A percentile compares a stretch with the other conserved stretches of the same genome.
phyloP scores from a whole-genome alignment of 169 alveolate species.

The Eimeria falciformis region DNA sequence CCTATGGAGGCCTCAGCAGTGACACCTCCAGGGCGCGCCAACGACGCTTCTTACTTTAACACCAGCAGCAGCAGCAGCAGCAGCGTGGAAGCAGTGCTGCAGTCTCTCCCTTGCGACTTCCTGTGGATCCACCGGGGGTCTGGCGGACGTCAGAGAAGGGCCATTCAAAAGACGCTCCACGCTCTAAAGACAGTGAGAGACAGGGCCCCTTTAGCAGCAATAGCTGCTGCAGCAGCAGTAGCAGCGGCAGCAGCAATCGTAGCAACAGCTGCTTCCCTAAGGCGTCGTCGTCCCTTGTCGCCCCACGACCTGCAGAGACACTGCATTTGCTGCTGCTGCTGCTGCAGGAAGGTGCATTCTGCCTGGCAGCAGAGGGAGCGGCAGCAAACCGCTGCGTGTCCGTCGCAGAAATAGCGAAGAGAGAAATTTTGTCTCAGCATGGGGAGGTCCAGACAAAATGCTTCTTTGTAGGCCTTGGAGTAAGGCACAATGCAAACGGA shows the following conservation, averaged over 20 bases:
- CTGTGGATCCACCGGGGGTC: neutral
- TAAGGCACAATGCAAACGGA: neutral
- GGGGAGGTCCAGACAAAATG: neutral
- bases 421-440: neutral
- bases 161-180: neutral
- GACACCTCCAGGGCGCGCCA: too few species aligned
- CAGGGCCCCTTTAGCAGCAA: neutral
- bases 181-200: neutral
- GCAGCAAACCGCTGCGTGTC: slow-evolving; percentile 19
- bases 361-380: neutral
- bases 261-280: neutral
- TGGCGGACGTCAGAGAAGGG: neutral
- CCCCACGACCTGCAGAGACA: neutral
- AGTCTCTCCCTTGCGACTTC: neutral
- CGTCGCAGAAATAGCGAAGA: neutral
- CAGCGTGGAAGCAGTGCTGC: neutral
- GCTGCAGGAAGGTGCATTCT: neutral
- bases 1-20: neutral
- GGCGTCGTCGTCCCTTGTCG: neutral
- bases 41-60: too few species aligned
- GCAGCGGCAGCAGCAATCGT: neutral
- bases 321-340: neutral
- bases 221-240: neutral
- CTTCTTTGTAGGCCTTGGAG: slow-evolving; percentile 7
- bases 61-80: neutral